Evolutionary conservation across 495 filamentous ascomycete genomes (phyloP).

Genomic region (Entonaema liquescens): DNA sequence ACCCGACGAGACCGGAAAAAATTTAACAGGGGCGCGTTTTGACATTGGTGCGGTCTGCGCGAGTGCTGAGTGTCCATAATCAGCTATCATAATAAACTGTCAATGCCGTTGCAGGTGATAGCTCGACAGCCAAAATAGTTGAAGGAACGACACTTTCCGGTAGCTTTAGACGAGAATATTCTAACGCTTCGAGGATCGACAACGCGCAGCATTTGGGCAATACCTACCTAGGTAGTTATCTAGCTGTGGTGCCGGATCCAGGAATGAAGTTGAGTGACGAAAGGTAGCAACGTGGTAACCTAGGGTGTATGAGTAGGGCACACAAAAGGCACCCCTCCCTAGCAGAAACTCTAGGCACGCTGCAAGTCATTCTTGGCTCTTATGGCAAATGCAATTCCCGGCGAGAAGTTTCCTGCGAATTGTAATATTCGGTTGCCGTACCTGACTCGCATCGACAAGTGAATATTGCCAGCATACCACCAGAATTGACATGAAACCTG

Average conservation of each 20-base stretch:
- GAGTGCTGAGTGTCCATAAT: conserved; percentile 12
- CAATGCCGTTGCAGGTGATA: conserved; percentile 6
- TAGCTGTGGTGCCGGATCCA: conserved; percentile 8
- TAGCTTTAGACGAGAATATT: conserved; percentile 31
- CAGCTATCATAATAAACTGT: conserved; percentile 16
- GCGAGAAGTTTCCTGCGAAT: conserved; percentile 30
- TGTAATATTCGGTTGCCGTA: conserved; percentile 27
- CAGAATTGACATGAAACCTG: conserved; percentile 33
- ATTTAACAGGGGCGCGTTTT: conserved; percentile 45
- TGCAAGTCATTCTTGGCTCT: conserved; percentile 39
- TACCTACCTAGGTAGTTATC: conserved; percentile 20
- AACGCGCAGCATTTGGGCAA: conserved; percentile 11
- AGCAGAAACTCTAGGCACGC: conserved; percentile 28
- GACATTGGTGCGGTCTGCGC: conserved; percentile 23
- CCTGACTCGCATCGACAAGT: conserved; percentile 26
- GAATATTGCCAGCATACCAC: conserved; percentile 30
- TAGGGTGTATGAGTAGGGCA: conserved; percentile 28
- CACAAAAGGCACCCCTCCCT: conserved; percentile 29
- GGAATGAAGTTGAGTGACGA: conserved; percentile 26
- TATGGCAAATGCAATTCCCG: conserved; percentile 43
- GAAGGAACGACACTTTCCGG: conserved; percentile 37
- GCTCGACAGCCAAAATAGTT: conserved; percentile 4
- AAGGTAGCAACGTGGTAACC: conserved; percentile 33
- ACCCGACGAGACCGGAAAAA: conserved; percentile 48
- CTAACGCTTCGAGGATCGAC: conserved; percentile 31